phyloP scores from a whole-genome alignment of 768 basidiomycete genomes.

The Lentinus brumalis region DNA sequence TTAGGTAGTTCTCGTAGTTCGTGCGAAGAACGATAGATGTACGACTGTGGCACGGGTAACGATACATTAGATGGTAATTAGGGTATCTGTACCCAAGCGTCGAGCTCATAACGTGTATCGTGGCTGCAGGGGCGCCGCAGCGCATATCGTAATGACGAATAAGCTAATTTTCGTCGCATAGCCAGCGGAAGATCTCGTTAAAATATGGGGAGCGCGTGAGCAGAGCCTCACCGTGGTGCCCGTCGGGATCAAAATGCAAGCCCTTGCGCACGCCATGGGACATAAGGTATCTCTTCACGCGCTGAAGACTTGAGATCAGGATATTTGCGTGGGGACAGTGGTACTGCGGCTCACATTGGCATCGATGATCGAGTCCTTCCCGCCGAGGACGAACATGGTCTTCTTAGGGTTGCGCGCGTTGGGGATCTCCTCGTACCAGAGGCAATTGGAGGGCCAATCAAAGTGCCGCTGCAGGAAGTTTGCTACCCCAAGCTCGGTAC shows the following conservation, averaged over 20 bases:
- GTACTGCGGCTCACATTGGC: slow-evolving; percentile 50
- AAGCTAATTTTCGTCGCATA: slow-evolving; percentile 33
- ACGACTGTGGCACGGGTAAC: slow-evolving; percentile 3
- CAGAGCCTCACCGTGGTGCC: slow-evolving; percentile 65
- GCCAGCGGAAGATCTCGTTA: slow-evolving; percentile 63
- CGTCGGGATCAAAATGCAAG: slow-evolving; percentile 62
- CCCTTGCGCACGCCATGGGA: slow-evolving; percentile 75
- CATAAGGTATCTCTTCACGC: slow-evolving; percentile 71
- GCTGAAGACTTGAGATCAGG: slow-evolving; percentile 38
- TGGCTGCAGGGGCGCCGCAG: neutral
- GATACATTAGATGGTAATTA: neutral
- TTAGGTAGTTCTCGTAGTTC: too few species aligned
- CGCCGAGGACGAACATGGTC: slow-evolving; percentile 79
- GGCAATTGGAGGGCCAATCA: slow-evolving; percentile 83
- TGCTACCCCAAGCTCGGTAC: slow-evolving; percentile 84
- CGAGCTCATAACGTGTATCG: neutral
- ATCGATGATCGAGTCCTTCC: slow-evolving; percentile 77
- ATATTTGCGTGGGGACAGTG: neutral
- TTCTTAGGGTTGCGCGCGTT: slow-evolving; percentile 67
- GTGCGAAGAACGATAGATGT: neutral
- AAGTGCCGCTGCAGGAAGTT: slow-evolving; percentile 84
- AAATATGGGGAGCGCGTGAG: slow-evolving; percentile 53
- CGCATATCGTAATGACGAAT: neutral
- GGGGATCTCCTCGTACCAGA: slow-evolving; percentile 91
- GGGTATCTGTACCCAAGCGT: neutral